Evolutionary conservation across 2,329 filamentous ascomycete species (phyloP).

Genomic region (Colletotrichum higginsianum): DNA sequence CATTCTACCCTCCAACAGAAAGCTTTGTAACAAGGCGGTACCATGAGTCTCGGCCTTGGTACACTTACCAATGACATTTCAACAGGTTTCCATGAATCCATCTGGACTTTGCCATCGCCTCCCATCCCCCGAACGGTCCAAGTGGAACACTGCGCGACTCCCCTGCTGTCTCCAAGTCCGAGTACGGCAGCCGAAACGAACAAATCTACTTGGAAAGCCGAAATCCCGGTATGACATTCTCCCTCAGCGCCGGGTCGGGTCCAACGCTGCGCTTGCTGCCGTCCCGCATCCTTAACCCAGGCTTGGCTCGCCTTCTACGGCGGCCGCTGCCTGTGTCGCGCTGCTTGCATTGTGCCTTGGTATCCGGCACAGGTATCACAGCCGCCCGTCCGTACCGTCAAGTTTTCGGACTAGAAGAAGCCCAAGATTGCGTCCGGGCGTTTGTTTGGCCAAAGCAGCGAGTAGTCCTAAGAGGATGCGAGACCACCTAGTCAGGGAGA

Average conservation of each 20-base stretch:
- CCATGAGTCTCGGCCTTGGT: conserved; percentile 34
- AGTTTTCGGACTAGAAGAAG: not conserved
- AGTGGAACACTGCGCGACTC: conserved; percentile 29
- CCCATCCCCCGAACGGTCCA: conserved; percentile 26
- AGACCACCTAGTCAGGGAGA: not conserved
- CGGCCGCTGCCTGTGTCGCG: conserved; percentile 2
- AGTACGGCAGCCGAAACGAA: conserved; percentile 28
- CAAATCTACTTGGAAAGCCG: conserved; percentile 1
- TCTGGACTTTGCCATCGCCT: conserved; percentile 31
- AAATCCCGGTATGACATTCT: conserved; percentile 21
- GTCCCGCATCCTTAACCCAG: conserved; percentile 9
- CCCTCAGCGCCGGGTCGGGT: conserved; percentile 11
- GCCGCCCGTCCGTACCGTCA: conserved; percentile 2
- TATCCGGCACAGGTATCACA: not conserved
- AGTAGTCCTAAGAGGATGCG: not conserved
- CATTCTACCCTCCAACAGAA: conserved; percentile 21
- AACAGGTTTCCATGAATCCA: not conserved
- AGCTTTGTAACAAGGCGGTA: conserved; percentile 24
- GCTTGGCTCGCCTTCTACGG: conserved; percentile 13
- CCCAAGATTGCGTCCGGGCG: conserved; percentile 1
- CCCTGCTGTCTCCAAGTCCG: conserved; percentile 24
- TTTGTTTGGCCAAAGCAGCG: not conserved
- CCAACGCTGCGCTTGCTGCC: conserved; percentile 30
- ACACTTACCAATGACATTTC: conserved; percentile 11
- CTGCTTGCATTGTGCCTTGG: not conserved